phyloP scores from a whole-genome alignment of 768 basidiomycete species.

The Kwoniella sp. region DNA sequence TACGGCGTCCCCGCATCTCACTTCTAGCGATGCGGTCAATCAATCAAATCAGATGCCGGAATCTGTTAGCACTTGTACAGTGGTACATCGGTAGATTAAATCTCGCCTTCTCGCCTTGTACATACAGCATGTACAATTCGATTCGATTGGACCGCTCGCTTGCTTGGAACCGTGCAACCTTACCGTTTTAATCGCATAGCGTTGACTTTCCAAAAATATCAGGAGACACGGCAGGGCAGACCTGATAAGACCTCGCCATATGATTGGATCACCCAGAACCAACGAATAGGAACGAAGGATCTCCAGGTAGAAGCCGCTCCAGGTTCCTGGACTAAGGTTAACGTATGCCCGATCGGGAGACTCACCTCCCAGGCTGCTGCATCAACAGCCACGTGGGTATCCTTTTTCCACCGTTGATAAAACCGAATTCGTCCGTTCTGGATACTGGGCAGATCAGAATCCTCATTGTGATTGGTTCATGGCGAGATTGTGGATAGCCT shows the following conservation, averaged over 20 bases:
- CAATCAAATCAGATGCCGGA: not conserved
- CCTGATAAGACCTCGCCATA: not conserved
- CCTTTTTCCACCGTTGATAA: not conserved
- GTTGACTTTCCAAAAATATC: slow-evolving; percentile 3
- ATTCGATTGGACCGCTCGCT: not conserved
- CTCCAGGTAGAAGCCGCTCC: no score
- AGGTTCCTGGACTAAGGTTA: not conserved
- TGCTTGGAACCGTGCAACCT: not conserved
- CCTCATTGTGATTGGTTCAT: no score
- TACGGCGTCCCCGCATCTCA: not conserved
- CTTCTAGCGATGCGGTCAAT: not conserved
- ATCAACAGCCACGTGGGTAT: not conserved
- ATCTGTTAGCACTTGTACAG: no score
- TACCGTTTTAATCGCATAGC: not conserved
- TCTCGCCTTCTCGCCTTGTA: no score
- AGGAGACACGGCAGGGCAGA: not conserved
- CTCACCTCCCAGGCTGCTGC: not conserved
- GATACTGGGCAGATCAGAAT: not conserved
- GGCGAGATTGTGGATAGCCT: no score
- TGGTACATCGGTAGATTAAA: no score
- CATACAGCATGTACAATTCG: no score
- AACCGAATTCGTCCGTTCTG: not conserved
- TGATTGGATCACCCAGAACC: not conserved
- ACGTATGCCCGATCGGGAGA: not conserved
- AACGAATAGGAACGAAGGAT: not conserved